Base-by-base conservation (phyloP, 2,329 filamentous ascomycete species). In the Phialophora expanda region DNA sequence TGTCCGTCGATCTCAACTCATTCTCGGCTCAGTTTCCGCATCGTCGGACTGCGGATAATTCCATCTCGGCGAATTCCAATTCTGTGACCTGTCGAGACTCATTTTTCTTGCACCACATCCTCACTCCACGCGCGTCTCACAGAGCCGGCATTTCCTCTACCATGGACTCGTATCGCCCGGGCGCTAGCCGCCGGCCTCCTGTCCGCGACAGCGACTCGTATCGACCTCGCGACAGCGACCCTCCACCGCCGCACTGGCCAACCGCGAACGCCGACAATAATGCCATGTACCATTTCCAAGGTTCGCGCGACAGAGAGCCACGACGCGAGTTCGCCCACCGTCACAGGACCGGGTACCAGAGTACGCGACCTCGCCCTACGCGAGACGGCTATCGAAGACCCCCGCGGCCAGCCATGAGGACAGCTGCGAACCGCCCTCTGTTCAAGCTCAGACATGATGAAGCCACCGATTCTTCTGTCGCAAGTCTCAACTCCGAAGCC, bases 281-380 rank as follows among this genome's bases (percentile, higher is more conserved):
- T 51, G 64, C 32, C 34, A 69, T 69, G 67, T 69, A 69, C 32
- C 56, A 66, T 32, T 69, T 69, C 24, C 61, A 66, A 56, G 64
- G 67, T 46, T 62, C 58, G 30, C 67, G 64, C 20, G 61, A 66
- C 51, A 50, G 56, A 56, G 55, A 61, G 1, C 28, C 30, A 17
- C 46, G 56, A 34, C 34, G 26, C 6, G n/a, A 56, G 2, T 24
- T 38, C n/a, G 20, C 17, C 20, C 51, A 62, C 30, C 64, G 67
- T 9, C 34, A 55, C 4, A 62, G 60, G 48, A 28, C 61, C 9
- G 63, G 59, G 6, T 34, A 65, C 17, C 32, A 17, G 6, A 24
- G 53, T 24, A 17, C 26, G 50, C 58, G 67, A 50, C 28, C 59
- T 30, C 55, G 55, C 8, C 56, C 54, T 12, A n/a, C 32, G 24